Evolutionary conservation across 2,329 filamentous ascomycete species (phyloP).

Genomic region (Metarhizium album): DNA sequence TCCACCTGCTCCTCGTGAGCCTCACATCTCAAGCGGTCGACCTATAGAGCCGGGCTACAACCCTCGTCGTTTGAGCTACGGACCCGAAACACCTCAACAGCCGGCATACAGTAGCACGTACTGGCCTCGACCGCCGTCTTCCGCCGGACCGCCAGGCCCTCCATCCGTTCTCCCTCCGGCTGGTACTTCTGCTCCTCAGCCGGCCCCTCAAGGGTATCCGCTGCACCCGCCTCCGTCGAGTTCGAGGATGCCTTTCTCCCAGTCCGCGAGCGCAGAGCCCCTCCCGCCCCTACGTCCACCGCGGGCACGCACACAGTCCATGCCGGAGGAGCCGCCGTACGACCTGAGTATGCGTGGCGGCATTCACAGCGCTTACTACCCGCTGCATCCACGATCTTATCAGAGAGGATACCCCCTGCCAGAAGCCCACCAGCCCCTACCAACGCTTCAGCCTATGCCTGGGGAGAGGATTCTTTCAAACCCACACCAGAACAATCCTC

Average conservation of each 20-base stretch:
- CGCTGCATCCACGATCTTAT: slow-evolving; percentile 19
- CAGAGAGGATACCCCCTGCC: slow-evolving; percentile 18
- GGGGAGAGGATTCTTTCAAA: slow-evolving; percentile 25
- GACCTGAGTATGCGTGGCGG: slow-evolving; percentile 22
- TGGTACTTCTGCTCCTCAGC: slow-evolving; percentile 2
- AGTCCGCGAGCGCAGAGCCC: slow-evolving; percentile 23
- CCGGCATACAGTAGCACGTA: slow-evolving; percentile 19
- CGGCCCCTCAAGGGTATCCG: slow-evolving; percentile 15
- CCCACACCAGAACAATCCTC: slow-evolving; percentile 17
- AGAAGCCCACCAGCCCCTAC: slow-evolving; percentile 17
- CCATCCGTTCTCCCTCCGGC: slow-evolving; percentile 1
- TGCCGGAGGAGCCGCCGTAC: slow-evolving; percentile 22
- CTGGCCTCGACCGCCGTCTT: slow-evolving; percentile 23
- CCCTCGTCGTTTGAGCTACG: slow-evolving; percentile 22
- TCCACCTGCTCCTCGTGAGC: slow-evolving; percentile 18
- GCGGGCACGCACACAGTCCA: slow-evolving; percentile 22
- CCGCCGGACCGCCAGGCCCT: neutral
- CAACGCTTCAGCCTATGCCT: slow-evolving; percentile 18
- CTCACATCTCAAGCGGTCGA: slow-evolving; percentile 17
- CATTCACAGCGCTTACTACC: slow-evolving; percentile 22
- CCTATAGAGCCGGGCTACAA: slow-evolving; percentile 22
- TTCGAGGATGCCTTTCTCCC: slow-evolving; percentile 25
- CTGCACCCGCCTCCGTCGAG: slow-evolving; percentile 14
- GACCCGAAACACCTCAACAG: slow-evolving; percentile 13
- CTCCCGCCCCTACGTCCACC: slow-evolving; percentile 29